Conservation (phyloP, 805 yeast species). For the Ogataea angusta region DNA sequence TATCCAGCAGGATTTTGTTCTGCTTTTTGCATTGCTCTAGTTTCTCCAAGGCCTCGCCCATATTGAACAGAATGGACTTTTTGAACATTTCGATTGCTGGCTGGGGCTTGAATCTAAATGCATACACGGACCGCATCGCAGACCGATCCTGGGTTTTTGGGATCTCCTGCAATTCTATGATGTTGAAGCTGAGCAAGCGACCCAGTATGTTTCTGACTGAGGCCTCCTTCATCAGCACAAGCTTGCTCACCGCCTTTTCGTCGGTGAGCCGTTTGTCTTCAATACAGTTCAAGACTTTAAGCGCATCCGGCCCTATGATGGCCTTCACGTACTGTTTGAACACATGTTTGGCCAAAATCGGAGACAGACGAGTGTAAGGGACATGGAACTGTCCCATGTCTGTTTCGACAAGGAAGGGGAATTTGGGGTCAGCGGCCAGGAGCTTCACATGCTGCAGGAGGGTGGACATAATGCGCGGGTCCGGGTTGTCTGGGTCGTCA, state of each 20-base stretch:
- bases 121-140: slow-evolving; percentile 80
- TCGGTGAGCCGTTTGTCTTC: slow-evolving; percentile 69
- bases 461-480: slow-evolving; percentile 23
- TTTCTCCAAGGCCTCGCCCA: slow-evolving; percentile 48
- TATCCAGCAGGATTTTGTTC: slow-evolving; percentile 66
- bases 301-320: slow-evolving; percentile 62
- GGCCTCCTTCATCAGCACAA: slow-evolving; percentile 73
- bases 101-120: slow-evolving; percentile 56
- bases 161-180: slow-evolving; percentile 87
- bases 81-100: slow-evolving; percentile 35
- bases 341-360: slow-evolving; percentile 44
- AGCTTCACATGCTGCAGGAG: slow-evolving; percentile 61
- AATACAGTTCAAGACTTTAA: slow-evolving; percentile 75
- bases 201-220: slow-evolving; percentile 71
- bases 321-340: slow-evolving; percentile 58
- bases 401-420: slow-evolving; percentile 60
- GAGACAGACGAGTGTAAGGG: slow-evolving; percentile 54
- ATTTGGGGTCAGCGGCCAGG: slow-evolving; percentile 45
- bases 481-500: slow-evolving; percentile 18
- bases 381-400: slow-evolving; percentile 57
- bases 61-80: slow-evolving; percentile 47
- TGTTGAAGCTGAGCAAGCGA: slow-evolving; percentile 62
- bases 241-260: slow-evolving; percentile 75
- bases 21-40: slow-evolving; percentile 53
- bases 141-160: slow-evolving; percentile 91